These are phyloP conservation scores for Fagus crenata DNA, from an alignment of 306 rosid species.

Conservation along the genomic window DNA sequence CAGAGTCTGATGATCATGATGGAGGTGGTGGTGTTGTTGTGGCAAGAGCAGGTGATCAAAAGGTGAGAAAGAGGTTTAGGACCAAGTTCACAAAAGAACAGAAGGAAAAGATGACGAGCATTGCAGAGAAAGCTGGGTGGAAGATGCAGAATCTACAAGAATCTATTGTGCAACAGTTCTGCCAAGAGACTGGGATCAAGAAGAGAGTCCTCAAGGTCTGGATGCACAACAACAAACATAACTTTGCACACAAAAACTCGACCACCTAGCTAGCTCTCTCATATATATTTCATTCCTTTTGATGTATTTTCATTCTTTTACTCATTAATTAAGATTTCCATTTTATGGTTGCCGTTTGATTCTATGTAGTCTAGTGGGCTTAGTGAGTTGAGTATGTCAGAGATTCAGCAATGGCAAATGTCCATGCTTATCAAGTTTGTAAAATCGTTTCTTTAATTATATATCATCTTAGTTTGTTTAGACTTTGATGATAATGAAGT, in stretches of 20 bases:
- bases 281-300: neutral
- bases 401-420: slow-evolving; percentile 3
- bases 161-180: slow-evolving; percentile 44
- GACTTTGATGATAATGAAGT: neutral
- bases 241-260: slow-evolving; percentile 33
- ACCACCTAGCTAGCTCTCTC: slow-evolving; percentile 19
- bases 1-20: slow-evolving; percentile 36
- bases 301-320: neutral
- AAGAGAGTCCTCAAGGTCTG: slow-evolving; percentile 63
- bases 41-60: slow-evolving; percentile 24
- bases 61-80: slow-evolving; percentile 53
- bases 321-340: neutral
- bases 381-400: neutral
- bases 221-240: slow-evolving; percentile 70
- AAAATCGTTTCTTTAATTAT: neutral
- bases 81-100: slow-evolving; percentile 63
- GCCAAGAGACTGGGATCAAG: slow-evolving; percentile 57
- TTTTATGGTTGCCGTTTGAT: neutral
- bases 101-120: slow-evolving; percentile 54
- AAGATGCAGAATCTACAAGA: slow-evolving; percentile 53
- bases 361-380: neutral
- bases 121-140: slow-evolving; percentile 64
- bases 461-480: neutral
- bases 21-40: slow-evolving; percentile 12
- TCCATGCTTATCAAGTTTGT: neutral